Base-by-base conservation (phyloP, 805 yeast species). In the Wickerhamiella hasegawae region DNA sequence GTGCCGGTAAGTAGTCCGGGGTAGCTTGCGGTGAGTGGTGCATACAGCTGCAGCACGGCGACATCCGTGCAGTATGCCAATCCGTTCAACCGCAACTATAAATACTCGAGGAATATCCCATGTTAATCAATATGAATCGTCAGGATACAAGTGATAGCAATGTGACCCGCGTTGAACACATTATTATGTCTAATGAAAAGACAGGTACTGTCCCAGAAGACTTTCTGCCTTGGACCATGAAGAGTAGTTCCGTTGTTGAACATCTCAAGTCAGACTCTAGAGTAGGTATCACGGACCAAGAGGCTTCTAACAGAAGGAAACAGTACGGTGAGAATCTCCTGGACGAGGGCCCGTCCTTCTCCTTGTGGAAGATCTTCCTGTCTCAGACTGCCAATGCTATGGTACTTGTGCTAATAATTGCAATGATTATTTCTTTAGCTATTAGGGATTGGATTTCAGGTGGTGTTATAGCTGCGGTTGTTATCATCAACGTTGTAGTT, bases 391-490 rank as follows among this genome's bases (percentile, higher is more conserved):
- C 73, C 53, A 78, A 78, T 49, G 87, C 90, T 32, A 78, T 78
- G 90, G 73, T 77, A 33, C 55, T 78, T 43, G 87, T 78, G 6
- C 61, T 77, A 43, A 55, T 77, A 35, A 74, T 76, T 25, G 71
- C 82, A 14, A 69, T 74, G 78, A 53, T 71, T 16, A 75, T 78
- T 34, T 74, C 85, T 4, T 63, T 77, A 33, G 84, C 77, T 16
- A 75, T 79, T 43, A 62, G 64, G 39, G 87, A 79, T 52, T 78
- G 81, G 77, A 79, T 78, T 43, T 73, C 82, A 6, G 90, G 84
- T 33, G 90, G 87, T 36, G 87, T 79, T 23, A 75, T 78, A 50
- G 73, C 70, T 1, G 75, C 69, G 32, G 85, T 79, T 18, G 70
- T 79, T 21, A 51, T 53, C 22, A 62, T 78, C 37, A 78, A 78